Base-by-base conservation (phyloP, 2,329 filamentous ascomycete species). In the Pseudogymnoascus sp. region DNA sequence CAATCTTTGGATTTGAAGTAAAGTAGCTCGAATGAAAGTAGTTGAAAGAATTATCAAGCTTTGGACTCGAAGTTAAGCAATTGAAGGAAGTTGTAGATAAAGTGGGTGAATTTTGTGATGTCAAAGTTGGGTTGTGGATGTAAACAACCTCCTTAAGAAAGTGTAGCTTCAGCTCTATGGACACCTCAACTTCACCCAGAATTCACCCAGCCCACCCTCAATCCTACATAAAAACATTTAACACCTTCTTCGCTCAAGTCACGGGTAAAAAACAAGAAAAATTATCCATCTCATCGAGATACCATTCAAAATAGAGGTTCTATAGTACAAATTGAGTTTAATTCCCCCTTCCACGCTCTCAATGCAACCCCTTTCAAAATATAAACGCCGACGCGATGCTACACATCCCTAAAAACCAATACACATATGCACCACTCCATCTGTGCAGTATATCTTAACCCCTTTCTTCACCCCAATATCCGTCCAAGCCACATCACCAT, bases 291-390 rank as follows among this genome's bases (percentile, higher is more conserved):
- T 52, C 45, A 48, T 52, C 13, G 27, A 29, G 25, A 52, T 52
- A 15, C 27, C 45, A 52, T 52, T 52, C 45, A 52, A 52, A 52
- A 31, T 52, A 52, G 45, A 52, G 45, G 27, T 31, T 12, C 45
- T 52, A 52, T 52, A 31, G 10, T 52, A 52, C 45, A 52, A 31
- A 52, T 31, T 52, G 45, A 31, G 45, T 52, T 52, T 52, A 31
- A 52, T 52, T 25, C 45, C 45, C 45, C 45, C 5, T 31, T 52
- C 45, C 45, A 18, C 45, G 45, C 45, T 12, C 45, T 52, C 13
- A 52, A 52, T 52, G 27, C 45, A 52, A 31, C n/a, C 45, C 13
- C 45, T 27, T 15, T 31, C 27, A 31, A 52, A 52, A 10, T 5
- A 52, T 15, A 25, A 52, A 52, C 45, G 45, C 45, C 45, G 25